Evolutionary conservation across 768 basidiomycete species (phyloP), one percentile per base, ranked within the genome.

Genomic region (Suillus clintonianus): DNA sequence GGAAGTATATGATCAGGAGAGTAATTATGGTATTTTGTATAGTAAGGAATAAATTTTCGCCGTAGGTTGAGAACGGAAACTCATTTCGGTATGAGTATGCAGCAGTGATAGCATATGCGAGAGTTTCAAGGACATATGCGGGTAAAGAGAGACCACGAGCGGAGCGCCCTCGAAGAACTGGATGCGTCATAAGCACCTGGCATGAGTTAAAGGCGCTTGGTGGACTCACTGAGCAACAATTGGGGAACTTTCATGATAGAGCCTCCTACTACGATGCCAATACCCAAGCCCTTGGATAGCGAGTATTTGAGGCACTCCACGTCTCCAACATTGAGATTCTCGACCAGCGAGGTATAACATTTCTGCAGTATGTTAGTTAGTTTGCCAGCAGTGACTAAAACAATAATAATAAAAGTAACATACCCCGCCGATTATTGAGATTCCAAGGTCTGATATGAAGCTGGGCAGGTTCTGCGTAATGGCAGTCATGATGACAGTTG

Each of bases 211-310:
- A 9, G 14, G 34, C 10, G 30, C 34, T 53, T 34, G 50, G 60
- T 45, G 10, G 37, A 63, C 91, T 71, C 69, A 93, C 92, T 93
- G 60, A 94, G 84, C 34, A 92, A 69, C n/a, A 97, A 80, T 74
- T 99, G 97, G 1, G 97, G 97, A 3, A 99, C 85, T 77, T 99
- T 99, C 88, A 99, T 92, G 65, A 99, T 92, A 3, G 90, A 89
- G 0, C 96, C 96, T 47, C 92, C 97, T 1, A 92, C 80, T 48
- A 99, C 95, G 58, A 99, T 96, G 0, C 90, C 97, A 17, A 99
- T 78, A 0, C 97, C 96, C 8, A 99, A 80, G 0, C 89, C 95
- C 73, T 99, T 99, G 3, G 95, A 97, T 60, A 97, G 74, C 1
- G 94, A 86, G 76, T 94, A 94, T 77, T 95, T 95, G 73, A 99